phyloP scores from a whole-genome alignment of 129 eudicot species.

The Dittrichia graveolens region DNA sequence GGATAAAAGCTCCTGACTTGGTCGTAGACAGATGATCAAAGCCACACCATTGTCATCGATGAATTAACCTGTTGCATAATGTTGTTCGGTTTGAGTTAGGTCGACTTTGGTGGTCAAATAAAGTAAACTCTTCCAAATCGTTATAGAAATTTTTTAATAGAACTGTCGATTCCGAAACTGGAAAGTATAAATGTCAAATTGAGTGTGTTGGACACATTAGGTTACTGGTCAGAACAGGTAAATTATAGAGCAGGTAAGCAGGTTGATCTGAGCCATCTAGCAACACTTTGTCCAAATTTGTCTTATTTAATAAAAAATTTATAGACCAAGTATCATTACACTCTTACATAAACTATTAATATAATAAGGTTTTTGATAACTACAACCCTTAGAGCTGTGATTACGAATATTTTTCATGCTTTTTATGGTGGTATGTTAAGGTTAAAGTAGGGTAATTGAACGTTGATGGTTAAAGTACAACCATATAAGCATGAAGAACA shows the following conservation, averaged over 20 bases:
- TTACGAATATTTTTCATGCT: too few species aligned
- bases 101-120: conserved; percentile 11
- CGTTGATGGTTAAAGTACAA: too few species aligned
- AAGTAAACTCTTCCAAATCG: background rate
- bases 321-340: background rate
- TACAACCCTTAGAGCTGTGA: too few species aligned
- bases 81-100: conserved; percentile 2
- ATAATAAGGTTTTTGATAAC: background rate
- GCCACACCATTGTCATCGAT: background rate
- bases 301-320: background rate
- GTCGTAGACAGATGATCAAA: background rate
- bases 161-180: background rate
- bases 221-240: too few species aligned
- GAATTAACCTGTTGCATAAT: conserved; percentile 34
- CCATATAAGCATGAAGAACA: too few species aligned
- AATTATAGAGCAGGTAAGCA: too few species aligned
- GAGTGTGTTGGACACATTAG: background rate
- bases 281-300: background rate
- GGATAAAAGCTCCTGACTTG: conserved; percentile 11
- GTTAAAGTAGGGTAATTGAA: too few species aligned
- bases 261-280: background rate
- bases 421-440: too few species aligned
- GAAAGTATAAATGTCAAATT: background rate
- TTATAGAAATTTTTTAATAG: background rate
- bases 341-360: background rate